Evolutionary conservation across 306 rosid genomes (phyloP).

Genomic region (Glycine latifolia): DNA sequence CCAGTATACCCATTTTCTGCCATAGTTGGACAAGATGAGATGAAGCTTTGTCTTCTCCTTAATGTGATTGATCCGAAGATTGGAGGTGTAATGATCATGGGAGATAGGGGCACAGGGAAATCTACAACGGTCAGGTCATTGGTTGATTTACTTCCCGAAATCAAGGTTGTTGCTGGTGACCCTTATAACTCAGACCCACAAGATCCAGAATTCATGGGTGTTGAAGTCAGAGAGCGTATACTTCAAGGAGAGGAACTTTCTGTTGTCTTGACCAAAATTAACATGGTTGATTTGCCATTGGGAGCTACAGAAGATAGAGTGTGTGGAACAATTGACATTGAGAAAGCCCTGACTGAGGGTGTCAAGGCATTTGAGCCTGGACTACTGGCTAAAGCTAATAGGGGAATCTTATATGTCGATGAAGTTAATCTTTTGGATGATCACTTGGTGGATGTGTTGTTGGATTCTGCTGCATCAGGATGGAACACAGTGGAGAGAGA

Average conservation of each 20-base stretch:
- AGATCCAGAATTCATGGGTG: slow-evolving; percentile 88
- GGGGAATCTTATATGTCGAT: slow-evolving; percentile 88
- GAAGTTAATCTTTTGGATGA: slow-evolving; percentile 93
- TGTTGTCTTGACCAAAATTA: slow-evolving; percentile 73
- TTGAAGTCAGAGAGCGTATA: slow-evolving; percentile 76
- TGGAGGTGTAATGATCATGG: slow-evolving; percentile 96
- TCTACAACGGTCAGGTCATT: slow-evolving; percentile 85
- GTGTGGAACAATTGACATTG: slow-evolving; percentile 91
- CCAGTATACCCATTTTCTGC: slow-evolving; percentile 91
- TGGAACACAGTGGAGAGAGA: slow-evolving; percentile 97
- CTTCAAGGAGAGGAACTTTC: slow-evolving; percentile 68
- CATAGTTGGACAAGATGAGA: slow-evolving; percentile 93
- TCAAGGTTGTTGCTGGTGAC: slow-evolving; percentile 72
- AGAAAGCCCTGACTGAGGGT: slow-evolving; percentile 87
- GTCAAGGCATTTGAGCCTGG: slow-evolving; percentile 94
- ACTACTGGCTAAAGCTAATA: slow-evolving; percentile 86
- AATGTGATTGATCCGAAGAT: slow-evolving; percentile 93
- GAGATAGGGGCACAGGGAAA: slow-evolving; percentile 90
- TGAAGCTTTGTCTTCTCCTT: slow-evolving; percentile 84
- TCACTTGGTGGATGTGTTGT: slow-evolving; percentile 83
- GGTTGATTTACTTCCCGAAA: slow-evolving; percentile 86
- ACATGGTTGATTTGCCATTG: slow-evolving; percentile 89
- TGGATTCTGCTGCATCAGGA: slow-evolving; percentile 95
- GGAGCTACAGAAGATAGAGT: slow-evolving; percentile 95
- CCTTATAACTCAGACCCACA: slow-evolving; percentile 87